Base-by-base conservation (phyloP, 139 green algal species). In the Closterium sp. region DNA sequence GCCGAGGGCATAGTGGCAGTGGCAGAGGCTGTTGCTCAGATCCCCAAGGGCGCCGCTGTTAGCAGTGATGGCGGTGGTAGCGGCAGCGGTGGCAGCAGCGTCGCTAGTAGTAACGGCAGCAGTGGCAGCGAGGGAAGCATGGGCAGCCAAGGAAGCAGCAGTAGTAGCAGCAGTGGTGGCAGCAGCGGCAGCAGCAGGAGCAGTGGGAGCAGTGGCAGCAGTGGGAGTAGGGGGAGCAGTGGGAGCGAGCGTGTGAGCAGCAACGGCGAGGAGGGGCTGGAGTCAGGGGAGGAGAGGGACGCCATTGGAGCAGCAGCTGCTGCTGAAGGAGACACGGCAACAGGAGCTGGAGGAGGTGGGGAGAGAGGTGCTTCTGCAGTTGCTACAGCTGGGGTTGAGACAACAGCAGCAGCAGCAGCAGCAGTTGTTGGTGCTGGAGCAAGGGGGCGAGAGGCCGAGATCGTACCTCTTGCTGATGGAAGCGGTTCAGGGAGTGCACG, bases 1-100 rank as follows among this genome's bases (percentile, higher is more conserved):
- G 86, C 86, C 19, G 86, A 89, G 86, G 86, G 86, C 86, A 89
- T 89, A 31, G 86, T 89, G 30, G 30, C 30, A 33, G 34, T 89
- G 28, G 86, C 86, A 31, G 86, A 89, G 31, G 86, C 55, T 28
- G 55, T 76, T 76, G 55, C 55, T 76, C 55, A 28, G 16, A 28
- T 19, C 16, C 55, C 55, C 16, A 76, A 76, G 55, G 12, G 16
- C 25, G 16, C 55, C 12, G 16, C 55, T 76, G 55, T 19, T 76
- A 12, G 55, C 25, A 3, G 16, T 28, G 55, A 76, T 19, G 16
- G 55, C 55, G 16, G 55, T 3, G 55, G 12, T 19, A 76, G 16
- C 25, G 55, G 55, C 55, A 76, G 55, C 9, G 55, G 55, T 76
- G 12, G 55, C 16, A 76, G 55, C 55, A 76, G 55, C 4, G 55